Conservation (phyloP, 805 yeast species). For the Kluyveromyces siamensis region DNA sequence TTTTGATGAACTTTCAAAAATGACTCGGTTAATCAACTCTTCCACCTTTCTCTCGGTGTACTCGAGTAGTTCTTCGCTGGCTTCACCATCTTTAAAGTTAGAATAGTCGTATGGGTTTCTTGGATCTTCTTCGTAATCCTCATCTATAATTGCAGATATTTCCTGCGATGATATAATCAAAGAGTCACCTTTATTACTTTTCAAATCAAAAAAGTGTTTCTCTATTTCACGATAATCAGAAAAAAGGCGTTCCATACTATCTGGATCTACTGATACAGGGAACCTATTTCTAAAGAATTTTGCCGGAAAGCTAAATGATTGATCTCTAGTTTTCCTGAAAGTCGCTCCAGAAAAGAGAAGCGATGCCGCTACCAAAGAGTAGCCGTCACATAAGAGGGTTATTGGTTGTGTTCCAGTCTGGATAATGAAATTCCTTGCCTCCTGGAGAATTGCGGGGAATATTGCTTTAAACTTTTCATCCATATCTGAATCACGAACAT, state of each 20-base stretch:
- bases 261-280: slow-evolving; percentile 14
- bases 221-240: slow-evolving; percentile 25
- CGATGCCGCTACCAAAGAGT: slow-evolving; percentile 21
- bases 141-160: slow-evolving; percentile 18
- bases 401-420: slow-evolving; percentile 31
- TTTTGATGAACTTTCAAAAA: slow-evolving; percentile 15
- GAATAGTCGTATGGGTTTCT: slow-evolving; percentile 18
- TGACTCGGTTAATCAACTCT: slow-evolving; percentile 16
- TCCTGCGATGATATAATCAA: slow-evolving; percentile 18
- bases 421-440: slow-evolving; percentile 26
- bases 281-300: slow-evolving; percentile 25
- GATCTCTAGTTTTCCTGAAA: slow-evolving; percentile 20
- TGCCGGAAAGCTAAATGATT: slow-evolving; percentile 21
- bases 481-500: slow-evolving; percentile 21
- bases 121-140: slow-evolving; percentile 7
- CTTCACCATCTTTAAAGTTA: slow-evolving; percentile 21
- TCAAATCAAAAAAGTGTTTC: slow-evolving; percentile 27
- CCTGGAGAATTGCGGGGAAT: slow-evolving; percentile 27
- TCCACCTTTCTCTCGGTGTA: slow-evolving; percentile 20
- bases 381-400: slow-evolving; percentile 27
- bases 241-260: slow-evolving; percentile 17
- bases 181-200: slow-evolving; percentile 27
- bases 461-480: slow-evolving; percentile 19
- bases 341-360: slow-evolving; percentile 25
- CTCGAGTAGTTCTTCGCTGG: slow-evolving; percentile 21